Base-by-base conservation (phyloP, 805 yeast species). In the Saccharomyces paradoxus region DNA sequence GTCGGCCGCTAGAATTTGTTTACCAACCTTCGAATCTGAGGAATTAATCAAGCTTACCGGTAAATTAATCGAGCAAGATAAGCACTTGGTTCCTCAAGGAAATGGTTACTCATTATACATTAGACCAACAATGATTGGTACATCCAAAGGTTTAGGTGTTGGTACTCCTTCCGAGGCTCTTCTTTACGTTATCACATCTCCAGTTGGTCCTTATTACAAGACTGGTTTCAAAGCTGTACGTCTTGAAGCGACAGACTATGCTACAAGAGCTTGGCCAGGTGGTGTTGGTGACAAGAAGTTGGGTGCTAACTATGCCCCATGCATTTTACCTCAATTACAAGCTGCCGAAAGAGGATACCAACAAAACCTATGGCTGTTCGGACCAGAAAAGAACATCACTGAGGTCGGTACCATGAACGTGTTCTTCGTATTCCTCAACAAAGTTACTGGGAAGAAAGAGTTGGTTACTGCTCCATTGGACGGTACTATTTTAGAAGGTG, bases 221-320 rank as follows among this genome's bases (percentile, higher is more conserved):
- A 87, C 96, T 21, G 97, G 98, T 21, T 92, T 92, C 83, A 90
- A 91, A 75, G 97, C 98, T 46, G 96, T 94, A 53, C 79, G 82
- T 58, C 80, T 94, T 60, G 97, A 92, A 75, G 97, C 98, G 61
- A 91, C 97, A 37, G 96, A 89, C 69, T 84, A 88, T 64, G 96
- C 96, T 51, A 91, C 91, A 32, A 87, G 99, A 77, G 98, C 99
- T 30, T 92, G 98, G 98, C 98, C 98, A 69, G 96, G 96, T 67
- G 99, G 98, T 72, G 90, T 84, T 64, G 99, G 99, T 74, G 87
- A 92, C 81, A 86, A 82, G 73, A 92, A 92, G 75, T 82, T 92
- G 66, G 99, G 99, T 73, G 97, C 96, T 58, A 92, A 92, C 78
- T 92, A 92, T 69, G 99, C 97, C 48, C 97, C 98, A 58, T 88